phyloP scores from a whole-genome alignment of 345 rosid species.

The Populus ilicifolia region DNA sequence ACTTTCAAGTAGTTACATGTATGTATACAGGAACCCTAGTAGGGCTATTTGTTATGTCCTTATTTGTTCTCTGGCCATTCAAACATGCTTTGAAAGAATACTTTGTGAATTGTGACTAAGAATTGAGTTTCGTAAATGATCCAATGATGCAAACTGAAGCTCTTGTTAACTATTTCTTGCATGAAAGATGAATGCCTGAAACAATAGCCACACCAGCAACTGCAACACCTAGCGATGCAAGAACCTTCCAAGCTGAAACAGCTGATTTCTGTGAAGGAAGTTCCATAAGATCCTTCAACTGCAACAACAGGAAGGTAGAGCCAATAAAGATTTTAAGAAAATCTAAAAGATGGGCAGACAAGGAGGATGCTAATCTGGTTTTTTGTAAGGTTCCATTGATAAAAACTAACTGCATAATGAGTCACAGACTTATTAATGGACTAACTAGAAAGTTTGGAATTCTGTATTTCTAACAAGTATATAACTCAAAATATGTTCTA shows the following conservation, averaged over 20 bases:
- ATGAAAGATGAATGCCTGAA: slow-evolving; percentile 55
- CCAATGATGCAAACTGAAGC: not conserved
- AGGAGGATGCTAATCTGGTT: not conserved
- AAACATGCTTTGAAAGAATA: too few species aligned
- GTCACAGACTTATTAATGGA: not conserved
- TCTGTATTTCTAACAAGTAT: too few species aligned
- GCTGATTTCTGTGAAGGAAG: slow-evolving; percentile 48
- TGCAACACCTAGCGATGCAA: slow-evolving; percentile 61
- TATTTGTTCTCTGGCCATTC: not conserved
- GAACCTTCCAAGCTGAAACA: slow-evolving; percentile 44
- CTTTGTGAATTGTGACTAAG: not conserved
- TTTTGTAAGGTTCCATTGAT: not conserved
- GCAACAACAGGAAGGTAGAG: slow-evolving; percentile 13
- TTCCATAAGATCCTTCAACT: slow-evolving; percentile 68
- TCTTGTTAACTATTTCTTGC: slow-evolving; percentile 41
- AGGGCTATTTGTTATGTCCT: not conserved
- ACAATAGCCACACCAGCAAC: slow-evolving; percentile 69
- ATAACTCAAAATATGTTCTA: not conserved
- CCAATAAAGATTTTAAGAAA: not conserved
- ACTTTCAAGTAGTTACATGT: not conserved
- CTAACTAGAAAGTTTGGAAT: not conserved
- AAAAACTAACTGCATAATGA: not conserved
- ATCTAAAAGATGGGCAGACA: not conserved
- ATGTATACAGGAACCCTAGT: not conserved
- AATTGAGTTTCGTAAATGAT: not conserved